Conservation (phyloP, 306 rosid genomes). For the Quercus bicolor region DNA sequence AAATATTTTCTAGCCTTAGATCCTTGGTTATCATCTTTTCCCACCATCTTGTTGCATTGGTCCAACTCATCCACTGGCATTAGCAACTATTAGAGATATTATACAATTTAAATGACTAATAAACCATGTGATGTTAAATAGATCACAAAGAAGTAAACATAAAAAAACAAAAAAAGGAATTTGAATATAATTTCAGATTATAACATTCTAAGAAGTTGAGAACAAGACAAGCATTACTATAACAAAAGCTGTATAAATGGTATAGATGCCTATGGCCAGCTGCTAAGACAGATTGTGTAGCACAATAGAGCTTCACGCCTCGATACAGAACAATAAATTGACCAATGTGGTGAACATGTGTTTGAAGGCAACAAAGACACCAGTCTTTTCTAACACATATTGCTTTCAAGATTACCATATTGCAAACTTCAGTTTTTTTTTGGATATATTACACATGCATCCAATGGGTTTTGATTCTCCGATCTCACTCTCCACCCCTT, state of each 20-base stretch:
- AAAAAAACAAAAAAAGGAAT: neutral
- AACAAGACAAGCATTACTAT: slow-evolving; percentile 5
- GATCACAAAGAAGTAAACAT: neutral
- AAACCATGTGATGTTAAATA: neutral
- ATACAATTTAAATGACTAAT: slow-evolving; percentile 6
- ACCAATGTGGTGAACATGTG: slow-evolving; percentile 2
- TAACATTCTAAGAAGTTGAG: slow-evolving; percentile 14
- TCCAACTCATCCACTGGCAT: slow-evolving; percentile 93
- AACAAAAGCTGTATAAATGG: neutral
- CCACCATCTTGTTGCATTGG: slow-evolving; percentile 90
- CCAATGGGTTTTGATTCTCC: too few relatives aligned
- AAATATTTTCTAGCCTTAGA: slow-evolving; percentile 59
- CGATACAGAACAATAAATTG: slow-evolving; percentile 11
- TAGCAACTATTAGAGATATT: slow-evolving; percentile 24
- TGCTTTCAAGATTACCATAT: too few relatives aligned
- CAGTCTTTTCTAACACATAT: too few relatives aligned
- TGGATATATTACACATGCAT: too few relatives aligned
- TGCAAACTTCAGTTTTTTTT: too few relatives aligned
- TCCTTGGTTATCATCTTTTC: slow-evolving; percentile 55
- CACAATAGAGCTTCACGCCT: slow-evolving; percentile 1
- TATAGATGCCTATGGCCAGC: neutral
- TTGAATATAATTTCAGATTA: slow-evolving; percentile 1
- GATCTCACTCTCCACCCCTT: too few relatives aligned
- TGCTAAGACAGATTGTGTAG: neutral
- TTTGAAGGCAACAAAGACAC: too few relatives aligned